These are phyloP conservation scores for Saccharomyces uvarum DNA, from an alignment of 1,139 yeast genomes.

Conservation along the genomic window DNA sequence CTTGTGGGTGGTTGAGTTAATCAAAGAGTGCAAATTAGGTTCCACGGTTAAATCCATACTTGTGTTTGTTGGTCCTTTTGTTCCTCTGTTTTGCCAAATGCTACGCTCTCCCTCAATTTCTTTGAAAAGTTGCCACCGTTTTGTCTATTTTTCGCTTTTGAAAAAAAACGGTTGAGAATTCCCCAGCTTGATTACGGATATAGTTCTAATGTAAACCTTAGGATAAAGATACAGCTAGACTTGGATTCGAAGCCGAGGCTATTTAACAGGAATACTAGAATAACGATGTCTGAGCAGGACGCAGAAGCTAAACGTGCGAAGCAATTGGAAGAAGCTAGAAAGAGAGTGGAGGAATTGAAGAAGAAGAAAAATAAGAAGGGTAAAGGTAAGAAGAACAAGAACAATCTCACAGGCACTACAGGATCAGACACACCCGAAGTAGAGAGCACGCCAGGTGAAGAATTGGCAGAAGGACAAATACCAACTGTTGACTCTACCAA, in stretches of 20 bases:
- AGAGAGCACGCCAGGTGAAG: neutral
- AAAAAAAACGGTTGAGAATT: neutral
- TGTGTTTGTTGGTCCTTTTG: neutral
- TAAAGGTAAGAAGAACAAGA: constrained; percentile 23
- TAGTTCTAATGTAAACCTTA: neutral
- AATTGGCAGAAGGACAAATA: constrained; percentile 5
- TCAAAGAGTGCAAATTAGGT: constrained; percentile 60
- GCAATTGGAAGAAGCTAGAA: constrained; percentile 33
- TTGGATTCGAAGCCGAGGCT: neutral
- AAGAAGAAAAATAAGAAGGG: constrained; percentile 30
- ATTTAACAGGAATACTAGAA: neutral
- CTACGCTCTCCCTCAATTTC: neutral
- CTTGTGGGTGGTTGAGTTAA: constrained; percentile 61
- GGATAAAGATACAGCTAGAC: neutral
- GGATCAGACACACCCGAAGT: neutral
- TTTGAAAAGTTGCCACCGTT: constrained; percentile 1
- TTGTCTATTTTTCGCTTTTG: neutral
- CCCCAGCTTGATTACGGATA: neutral
- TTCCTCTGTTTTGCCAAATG: neutral
- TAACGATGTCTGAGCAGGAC: constrained; percentile 20
- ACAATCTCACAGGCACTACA: constrained; percentile 3
- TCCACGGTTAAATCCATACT: constrained; percentile 41
- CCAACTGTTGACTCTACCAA: constrained; percentile 4
- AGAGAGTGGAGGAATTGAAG: constrained; percentile 32
- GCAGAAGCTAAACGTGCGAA: constrained; percentile 25